Base-by-base conservation (phyloP, 1,139 yeast genomes). In the Pichia sp. region DNA sequence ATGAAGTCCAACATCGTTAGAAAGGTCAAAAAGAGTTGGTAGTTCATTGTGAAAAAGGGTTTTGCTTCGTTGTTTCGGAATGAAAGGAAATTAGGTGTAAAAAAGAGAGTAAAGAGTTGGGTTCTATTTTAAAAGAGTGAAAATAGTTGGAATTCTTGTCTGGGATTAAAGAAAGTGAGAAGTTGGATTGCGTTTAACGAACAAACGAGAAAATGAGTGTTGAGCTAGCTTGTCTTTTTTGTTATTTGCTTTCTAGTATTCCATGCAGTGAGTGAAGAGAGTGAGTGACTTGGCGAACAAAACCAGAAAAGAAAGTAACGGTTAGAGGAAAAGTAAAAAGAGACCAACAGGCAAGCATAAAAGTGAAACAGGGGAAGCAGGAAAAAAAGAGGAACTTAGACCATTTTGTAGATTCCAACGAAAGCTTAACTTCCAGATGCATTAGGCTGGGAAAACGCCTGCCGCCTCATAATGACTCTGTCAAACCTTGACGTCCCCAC, bases 21-120 rank as follows among this genome's bases (percentile, higher is more conserved):
- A 42, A 58, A 26, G 30, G 51, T 36, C 13, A 55, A 45, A 29
- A 50, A 23, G 11, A 34, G 31, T 46, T 52, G 51, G 51, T 26
- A 54, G 19, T 50, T 50, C 62, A 59, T 48, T 50, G 51, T 48
- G 32, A 46, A 26, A 26, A 26, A 26, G 29, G 3, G 52, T 11
- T 45, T 41, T n/a, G 19, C 15, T 44, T 41, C 11, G 44, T 4
- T 11, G 26, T 13, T 41, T 13, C 13, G 15, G 44, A 41, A 41
- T 41, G n/a, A 15, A 4, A 13, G n/a, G 26, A 42, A 42, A 11
- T 8, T 42, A 42, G 8, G 6, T 7, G 16, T 13, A 36, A 36
- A 29, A 48, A 45, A 34, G 54, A 50, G 6, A 30, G 54, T 40
- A 47, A 43, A 41, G 41, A 53, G 53, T 50, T 50, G 54, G 42